These are phyloP conservation scores for Xylaria flabelliformis DNA, from an alignment of 495 filamentous ascomycete genomes.

Conservation along the genomic window DNA sequence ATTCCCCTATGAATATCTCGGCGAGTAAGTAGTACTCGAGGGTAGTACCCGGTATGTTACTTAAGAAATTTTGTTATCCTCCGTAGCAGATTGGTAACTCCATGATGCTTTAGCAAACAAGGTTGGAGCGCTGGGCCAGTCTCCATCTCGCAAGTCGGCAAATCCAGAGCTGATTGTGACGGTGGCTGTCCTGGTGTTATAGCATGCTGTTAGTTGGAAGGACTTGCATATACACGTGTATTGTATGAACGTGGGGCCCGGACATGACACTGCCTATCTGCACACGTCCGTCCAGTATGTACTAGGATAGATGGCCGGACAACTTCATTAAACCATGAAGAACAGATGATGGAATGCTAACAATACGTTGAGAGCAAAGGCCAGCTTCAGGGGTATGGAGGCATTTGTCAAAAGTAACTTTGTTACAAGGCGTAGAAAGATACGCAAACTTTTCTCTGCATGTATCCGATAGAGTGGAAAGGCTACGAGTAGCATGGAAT, in stretches of 20 bases:
- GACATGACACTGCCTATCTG: neutral
- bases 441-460: neutral
- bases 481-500: neutral
- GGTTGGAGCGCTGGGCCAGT: neutral
- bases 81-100: neutral
- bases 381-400: neutral
- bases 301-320: neutral
- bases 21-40: neutral
- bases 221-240: constrained; percentile 9
- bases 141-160: neutral
- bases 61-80: neutral
- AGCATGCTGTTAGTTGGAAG: neutral
- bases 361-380: neutral
- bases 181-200: neutral
- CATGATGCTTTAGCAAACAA: neutral
- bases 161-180: neutral
- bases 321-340: neutral
- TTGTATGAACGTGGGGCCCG: neutral
- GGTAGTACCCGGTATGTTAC: neutral
- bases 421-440: neutral
- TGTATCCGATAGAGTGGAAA: neutral
- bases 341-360: neutral
- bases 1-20: neutral
- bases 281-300: neutral
- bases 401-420: neutral